These are phyloP conservation scores for Kwoniella sp. DNA, from an alignment of 768 basidiomycete species.

Conservation along the genomic window DNA sequence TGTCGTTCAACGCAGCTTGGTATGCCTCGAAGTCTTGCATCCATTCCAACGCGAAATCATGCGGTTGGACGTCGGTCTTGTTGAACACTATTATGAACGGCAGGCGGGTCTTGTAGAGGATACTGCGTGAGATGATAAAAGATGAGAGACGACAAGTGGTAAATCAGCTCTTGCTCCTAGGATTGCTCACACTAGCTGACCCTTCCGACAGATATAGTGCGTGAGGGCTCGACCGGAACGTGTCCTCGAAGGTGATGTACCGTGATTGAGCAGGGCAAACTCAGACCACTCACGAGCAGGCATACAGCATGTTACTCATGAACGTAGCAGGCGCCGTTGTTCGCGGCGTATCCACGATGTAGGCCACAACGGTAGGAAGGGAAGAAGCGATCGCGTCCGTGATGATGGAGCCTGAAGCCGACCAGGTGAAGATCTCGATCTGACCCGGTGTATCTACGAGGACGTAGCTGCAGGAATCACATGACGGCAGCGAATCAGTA, in stretches of 20 bases:
- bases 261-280: background rate
- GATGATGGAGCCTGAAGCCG: conserved; percentile 96
- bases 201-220: too few relatives aligned
- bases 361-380: conserved; percentile 91
- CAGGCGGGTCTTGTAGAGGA: conserved; percentile 95
- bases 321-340: conserved; percentile 90
- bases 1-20: conserved; percentile 78
- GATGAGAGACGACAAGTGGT: too few relatives aligned
- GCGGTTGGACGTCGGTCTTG: conserved; percentile 89
- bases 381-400: conserved; percentile 94
- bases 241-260: conserved; percentile 96
- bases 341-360: conserved; percentile 95
- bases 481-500: too few relatives aligned
- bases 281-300: conserved; percentile 73
- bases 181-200: too few relatives aligned
- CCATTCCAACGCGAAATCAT: conserved; percentile 93
- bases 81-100: conserved; percentile 99
- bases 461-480: conserved; percentile 74
- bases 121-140: conserved; percentile 60
- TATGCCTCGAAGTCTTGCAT: conserved; percentile 98
- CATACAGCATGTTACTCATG: conserved; percentile 99
- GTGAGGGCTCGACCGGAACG: too few relatives aligned
- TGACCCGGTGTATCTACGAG: conserved; percentile 97
- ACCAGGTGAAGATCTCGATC: conserved; percentile 99
- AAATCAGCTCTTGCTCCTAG: background rate